Percentiles rank a stretch among this genome's conserved stretches.
phyloP scores from a whole-genome alignment of 2,329 filamentous ascomycete genomes.

The Elsinoe arachidis region DNA sequence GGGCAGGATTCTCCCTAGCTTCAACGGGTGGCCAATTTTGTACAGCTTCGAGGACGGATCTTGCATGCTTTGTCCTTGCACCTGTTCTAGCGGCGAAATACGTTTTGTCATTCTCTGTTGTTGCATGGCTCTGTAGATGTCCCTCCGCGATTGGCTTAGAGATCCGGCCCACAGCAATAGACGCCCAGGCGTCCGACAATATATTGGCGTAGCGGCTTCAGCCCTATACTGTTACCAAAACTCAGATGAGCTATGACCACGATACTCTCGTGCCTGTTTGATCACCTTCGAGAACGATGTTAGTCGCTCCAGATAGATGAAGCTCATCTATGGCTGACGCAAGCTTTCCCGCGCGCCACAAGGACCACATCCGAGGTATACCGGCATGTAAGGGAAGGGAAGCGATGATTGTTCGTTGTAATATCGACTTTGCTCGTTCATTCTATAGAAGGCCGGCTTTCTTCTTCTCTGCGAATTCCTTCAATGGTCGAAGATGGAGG shows the following conservation, averaged over 20 bases:
- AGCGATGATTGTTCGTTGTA: background rate
- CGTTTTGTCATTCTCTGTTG: background rate
- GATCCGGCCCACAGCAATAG: background rate
- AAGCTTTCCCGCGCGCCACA: background rate
- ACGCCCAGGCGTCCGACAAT: background rate
- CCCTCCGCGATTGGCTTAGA: background rate
- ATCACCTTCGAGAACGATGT: conserved; percentile 5
- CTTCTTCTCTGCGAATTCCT: conserved; percentile 22
- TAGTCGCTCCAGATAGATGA: background rate
- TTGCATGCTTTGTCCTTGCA: background rate
- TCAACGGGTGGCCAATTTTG: conserved; percentile 1
- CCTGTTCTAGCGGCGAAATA: background rate
- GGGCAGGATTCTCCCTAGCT: background rate
- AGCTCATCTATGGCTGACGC: conserved; percentile 1
- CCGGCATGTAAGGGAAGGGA: background rate
- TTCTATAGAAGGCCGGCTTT: background rate
- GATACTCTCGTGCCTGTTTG: background rate
- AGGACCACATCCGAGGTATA: background rate
- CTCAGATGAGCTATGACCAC: background rate
- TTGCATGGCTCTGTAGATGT: background rate
- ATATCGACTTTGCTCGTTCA: background rate
- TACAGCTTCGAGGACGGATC: background rate
- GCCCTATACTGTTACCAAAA: background rate
- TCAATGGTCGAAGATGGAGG: conserved; percentile 48
- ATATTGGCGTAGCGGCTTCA: background rate